Base-by-base conservation (phyloP, 768 basidiomycete species). In the Cytidiella melzeri region DNA sequence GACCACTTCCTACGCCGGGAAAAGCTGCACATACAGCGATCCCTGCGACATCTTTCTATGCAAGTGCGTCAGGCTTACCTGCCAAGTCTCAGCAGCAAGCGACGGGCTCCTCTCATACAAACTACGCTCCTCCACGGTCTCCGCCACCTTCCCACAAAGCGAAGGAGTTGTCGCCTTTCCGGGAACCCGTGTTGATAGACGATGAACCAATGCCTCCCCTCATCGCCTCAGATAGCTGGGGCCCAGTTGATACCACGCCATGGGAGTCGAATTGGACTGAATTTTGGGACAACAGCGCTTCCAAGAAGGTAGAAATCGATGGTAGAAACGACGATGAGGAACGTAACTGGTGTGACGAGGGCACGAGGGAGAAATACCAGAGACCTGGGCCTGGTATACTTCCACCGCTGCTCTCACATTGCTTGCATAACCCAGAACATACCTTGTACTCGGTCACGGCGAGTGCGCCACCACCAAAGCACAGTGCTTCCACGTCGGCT, bases 301-400 rank as follows among this genome's bases (percentile, higher is more conserved):
- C 41, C 2, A 52, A 23, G 19, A 65, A 63, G n/a, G 62, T 64
- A 52, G 64, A 50, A 38, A 84, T 90, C 55, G 77, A 80, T 65
- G 84, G 81, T 5, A 71, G 87, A 41, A 70, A 73, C 45, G 69
- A 68, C 6, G 60, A 69, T 2, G 85, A 90, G 60, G 87, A 90
- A 64, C 65, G 63, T 18, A 67, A 69, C 41, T 90, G 87, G 88
- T 89, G 82, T 82, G 76, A 85, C 61, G 57, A 70, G 6, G 71
- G 71, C 15, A 57, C 72, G 18, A 75, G 78, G 38, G 69, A 68
- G 36, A 64, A 48, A 39, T 59, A 64, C 56, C 61, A 65, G 38
- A 80, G 87, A 20, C 88, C 88, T 0, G 87, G 87, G 3, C 73
- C 75, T 1, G 87, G 88, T 15, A 73, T 87, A 39, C 70, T 90